Conservation (phyloP, 2,329 filamentous ascomycete genomes). For the Colletotrichum musicola region DNA sequence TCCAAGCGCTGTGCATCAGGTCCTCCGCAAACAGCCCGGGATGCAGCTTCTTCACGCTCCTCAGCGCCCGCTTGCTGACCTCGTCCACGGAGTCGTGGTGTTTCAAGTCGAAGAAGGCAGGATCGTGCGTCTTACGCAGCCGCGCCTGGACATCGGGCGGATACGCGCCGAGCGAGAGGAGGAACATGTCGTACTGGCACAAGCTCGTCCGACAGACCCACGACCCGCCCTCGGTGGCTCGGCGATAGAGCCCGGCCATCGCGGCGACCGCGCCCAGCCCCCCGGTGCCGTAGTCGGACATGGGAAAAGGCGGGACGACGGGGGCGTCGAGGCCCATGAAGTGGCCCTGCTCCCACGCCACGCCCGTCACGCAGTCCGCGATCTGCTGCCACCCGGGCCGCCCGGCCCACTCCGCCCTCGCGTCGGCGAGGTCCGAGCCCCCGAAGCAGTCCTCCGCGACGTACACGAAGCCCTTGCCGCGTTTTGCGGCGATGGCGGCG, state of each 20-base stretch:
- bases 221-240: conserved; percentile 48
- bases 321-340: conserved; percentile 68
- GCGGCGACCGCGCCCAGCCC: conserved; percentile 49
- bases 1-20: conserved; percentile 47
- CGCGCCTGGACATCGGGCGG: conserved; percentile 59
- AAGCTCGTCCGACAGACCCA: conserved; percentile 51
- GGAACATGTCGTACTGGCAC: conserved; percentile 52
- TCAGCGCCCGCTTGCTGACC: conserved; percentile 66
- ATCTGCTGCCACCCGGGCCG: conserved; percentile 75
- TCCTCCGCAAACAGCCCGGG: conserved; percentile 47
- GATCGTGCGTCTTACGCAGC: conserved; percentile 60
- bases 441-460: conserved; percentile 76
- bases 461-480: conserved; percentile 70
- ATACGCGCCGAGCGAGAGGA: conserved; percentile 59
- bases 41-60: conserved; percentile 59
- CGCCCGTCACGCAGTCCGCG: conserved; percentile 69
- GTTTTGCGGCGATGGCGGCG: conserved; percentile 58
- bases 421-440: conserved; percentile 57
- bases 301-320: conserved; percentile 69
- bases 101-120: conserved; percentile 65
- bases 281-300: conserved; percentile 58
- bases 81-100: conserved; percentile 71
- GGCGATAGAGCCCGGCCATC: conserved; percentile 49
- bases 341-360: conserved; percentile 64
- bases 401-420: conserved; percentile 62